Conservation (phyloP, 2,329 filamentous ascomycete species). For the Davidsoniella eucalypti region DNA sequence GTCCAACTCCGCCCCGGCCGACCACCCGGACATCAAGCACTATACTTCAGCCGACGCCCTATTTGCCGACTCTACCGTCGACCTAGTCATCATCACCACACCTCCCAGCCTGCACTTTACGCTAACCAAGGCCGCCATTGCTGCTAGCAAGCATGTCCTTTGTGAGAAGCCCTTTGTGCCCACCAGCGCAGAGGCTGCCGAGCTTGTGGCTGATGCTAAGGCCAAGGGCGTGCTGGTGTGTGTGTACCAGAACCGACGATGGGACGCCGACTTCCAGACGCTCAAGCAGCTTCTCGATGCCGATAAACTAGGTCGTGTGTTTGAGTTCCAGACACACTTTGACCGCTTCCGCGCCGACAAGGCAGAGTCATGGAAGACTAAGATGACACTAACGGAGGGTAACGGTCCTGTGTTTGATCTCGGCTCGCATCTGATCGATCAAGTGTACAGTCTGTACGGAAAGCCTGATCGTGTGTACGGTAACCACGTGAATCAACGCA, state of each 20-base stretch:
- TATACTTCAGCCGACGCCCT: conserved; percentile 46
- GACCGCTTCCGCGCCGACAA: conserved; percentile 51
- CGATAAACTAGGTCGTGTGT: conserved; percentile 48
- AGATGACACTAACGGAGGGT: conserved; percentile 39
- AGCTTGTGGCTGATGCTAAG: conserved; percentile 40
- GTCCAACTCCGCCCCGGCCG: conserved; percentile 48
- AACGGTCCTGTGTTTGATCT: conserved; percentile 58
- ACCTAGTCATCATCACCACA: conserved; percentile 56
- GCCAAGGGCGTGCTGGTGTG: conserved; percentile 37
- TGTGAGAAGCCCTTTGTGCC: conserved; percentile 75
- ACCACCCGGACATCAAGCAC: conserved; percentile 48
- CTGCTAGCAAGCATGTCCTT: conserved; percentile 59
- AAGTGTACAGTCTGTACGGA: conserved; percentile 55
- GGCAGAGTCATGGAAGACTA: conserved; percentile 50
- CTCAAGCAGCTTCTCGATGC: conserved; percentile 44
- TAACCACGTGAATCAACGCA: conserved; percentile 50
- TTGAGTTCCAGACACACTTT: conserved; percentile 68
- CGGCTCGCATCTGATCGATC: conserved; percentile 61
- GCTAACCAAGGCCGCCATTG: conserved; percentile 46
- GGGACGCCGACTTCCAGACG: conserved; percentile 62
- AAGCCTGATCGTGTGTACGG: conserved; percentile 50
- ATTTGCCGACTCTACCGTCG: conserved; percentile 46
- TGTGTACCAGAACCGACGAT: conserved; percentile 64
- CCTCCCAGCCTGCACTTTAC: conserved; percentile 55
- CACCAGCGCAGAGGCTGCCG: conserved; percentile 47